A percentile compares a stretch with the other conserved stretches of the same genome.
Evolutionary conservation across 1,139 yeast species (phyloP).

Genomic region (Candida sp.): DNA sequence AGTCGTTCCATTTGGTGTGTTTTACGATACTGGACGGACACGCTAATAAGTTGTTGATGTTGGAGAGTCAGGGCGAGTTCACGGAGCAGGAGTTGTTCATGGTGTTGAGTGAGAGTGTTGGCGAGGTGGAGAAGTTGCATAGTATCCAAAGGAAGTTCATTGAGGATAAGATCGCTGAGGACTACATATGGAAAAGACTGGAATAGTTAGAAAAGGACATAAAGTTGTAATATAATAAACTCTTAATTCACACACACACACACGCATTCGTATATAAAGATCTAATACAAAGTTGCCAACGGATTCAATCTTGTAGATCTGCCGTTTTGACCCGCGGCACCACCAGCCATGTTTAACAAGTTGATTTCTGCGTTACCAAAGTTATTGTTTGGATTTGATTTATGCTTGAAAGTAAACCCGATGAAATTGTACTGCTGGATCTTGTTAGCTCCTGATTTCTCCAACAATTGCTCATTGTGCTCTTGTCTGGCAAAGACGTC

Average conservation of each 20-base stretch:
- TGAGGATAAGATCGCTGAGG: slow-evolving; percentile 50
- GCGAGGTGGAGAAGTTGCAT: slow-evolving; percentile 50
- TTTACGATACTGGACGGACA: slow-evolving; percentile 52
- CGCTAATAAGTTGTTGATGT: slow-evolving; percentile 58
- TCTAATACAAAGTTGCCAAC: slow-evolving; percentile 48
- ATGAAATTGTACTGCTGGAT: slow-evolving; percentile 67
- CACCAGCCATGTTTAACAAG: slow-evolving; percentile 30
- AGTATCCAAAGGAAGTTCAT: slow-evolving; percentile 51
- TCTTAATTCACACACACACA: too few relatives aligned
- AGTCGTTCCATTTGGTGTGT: slow-evolving; percentile 71
- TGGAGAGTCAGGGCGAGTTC: slow-evolving; percentile 79
- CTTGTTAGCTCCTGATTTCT: slow-evolving; percentile 46
- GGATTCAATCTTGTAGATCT: slow-evolving; percentile 39
- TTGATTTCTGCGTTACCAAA: slow-evolving; percentile 46
- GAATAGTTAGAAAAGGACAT: background rate
- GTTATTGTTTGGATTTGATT: slow-evolving; percentile 64
- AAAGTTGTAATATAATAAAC: too few relatives aligned
- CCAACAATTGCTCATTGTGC: slow-evolving; percentile 83
- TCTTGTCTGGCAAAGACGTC: slow-evolving; percentile 93
- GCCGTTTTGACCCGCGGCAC: slow-evolving; percentile 18
- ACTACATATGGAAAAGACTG: slow-evolving; percentile 57
- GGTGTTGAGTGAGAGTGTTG: slow-evolving; percentile 52
- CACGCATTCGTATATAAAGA: background rate
- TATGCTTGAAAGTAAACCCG: slow-evolving; percentile 96
- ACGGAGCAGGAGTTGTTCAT: slow-evolving; percentile 55